Evolutionary conservation across 345 rosid species (phyloP).

Genomic region (Excoecaria agallocha): DNA sequence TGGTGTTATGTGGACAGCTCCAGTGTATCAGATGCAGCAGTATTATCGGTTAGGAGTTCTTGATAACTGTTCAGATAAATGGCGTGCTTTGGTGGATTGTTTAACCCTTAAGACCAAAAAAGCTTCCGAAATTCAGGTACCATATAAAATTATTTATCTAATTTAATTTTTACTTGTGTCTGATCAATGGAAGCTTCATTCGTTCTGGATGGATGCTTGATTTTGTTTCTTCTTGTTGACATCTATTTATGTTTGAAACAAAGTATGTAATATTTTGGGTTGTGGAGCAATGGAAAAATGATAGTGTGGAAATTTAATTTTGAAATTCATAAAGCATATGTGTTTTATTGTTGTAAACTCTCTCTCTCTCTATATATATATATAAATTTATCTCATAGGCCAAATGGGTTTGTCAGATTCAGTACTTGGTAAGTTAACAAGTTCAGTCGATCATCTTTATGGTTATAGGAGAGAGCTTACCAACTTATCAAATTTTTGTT

Average conservation of each 20-base stretch:
- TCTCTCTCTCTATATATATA: too few species aligned
- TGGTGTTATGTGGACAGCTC: slow-evolving; percentile 43
- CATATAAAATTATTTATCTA: not conserved
- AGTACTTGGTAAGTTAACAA: not conserved
- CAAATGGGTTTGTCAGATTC: not conserved
- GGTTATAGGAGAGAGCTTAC: not conserved
- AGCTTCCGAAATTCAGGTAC: slow-evolving; percentile 58
- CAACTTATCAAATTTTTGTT: not conserved
- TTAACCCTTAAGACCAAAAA: slow-evolving; percentile 64
- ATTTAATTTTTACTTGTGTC: not conserved
- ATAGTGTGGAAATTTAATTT: not conserved
- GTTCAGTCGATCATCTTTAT: not conserved
- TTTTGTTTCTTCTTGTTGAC: not conserved
- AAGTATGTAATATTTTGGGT: not conserved
- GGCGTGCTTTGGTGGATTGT: slow-evolving; percentile 63
- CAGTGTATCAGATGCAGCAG: slow-evolving; percentile 84
- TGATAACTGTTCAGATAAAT: slow-evolving; percentile 62
- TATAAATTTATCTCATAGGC: too few species aligned
- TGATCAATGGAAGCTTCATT: not conserved
- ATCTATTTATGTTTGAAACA: not conserved
- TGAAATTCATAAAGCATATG: not conserved
- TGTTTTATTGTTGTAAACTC: not conserved
- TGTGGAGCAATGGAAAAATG: too few species aligned
- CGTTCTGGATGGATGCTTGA: not conserved
- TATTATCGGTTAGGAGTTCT: slow-evolving; percentile 66